Evolutionary conservation across 1,139 yeast species (phyloP), one percentile per base, ranked within the genome.

Genomic region (Diutina catenulata): DNA sequence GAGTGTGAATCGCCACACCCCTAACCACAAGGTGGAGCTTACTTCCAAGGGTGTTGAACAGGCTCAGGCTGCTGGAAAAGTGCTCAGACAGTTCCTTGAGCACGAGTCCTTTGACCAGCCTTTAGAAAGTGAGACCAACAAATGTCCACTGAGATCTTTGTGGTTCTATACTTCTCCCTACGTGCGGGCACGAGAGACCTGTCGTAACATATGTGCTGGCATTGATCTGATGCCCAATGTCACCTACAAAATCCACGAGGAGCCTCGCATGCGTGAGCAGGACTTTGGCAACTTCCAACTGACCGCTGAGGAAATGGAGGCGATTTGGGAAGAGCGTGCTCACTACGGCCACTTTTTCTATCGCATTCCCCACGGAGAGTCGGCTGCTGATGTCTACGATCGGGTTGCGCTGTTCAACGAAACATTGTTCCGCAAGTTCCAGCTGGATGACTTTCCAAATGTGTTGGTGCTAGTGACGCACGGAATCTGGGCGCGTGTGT

Each of bases 331-430:
- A 40, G 93, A 83, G 48, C 60, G 96, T 36, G 88, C 94, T 0
- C 76, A 77, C 46, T 87, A 87, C 57, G 96, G 96, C 0, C 95
- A 86, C 57, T 87, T 87, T 41, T 87, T 87, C 57, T 87, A 81
- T 53, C 60, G 96, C 40, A 87, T 87, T 25, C 95, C 95, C 9
- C 78, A 82, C 50, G 96, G 96, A 4, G 96, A 87, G 55, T 80
- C 91, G 49, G 96, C 95, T 0, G 96, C 96, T 0, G 96, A 87
- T 56, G 95, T 87, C 3, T 87, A 78, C 57, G 95, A 87, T 55
- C 62, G 96, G 37, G 80, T 88, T 43, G 82, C 95, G 2, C 82
- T 93, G 27, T 87, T 87, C 56, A 86, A 86, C 53, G 95, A 86
- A 55, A 75, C 94, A 1, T 57, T 87, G 35, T 84, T 79, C 54